phyloP scores from a whole-genome alignment of 306 rosid species.

The Biancaea sappan region DNA sequence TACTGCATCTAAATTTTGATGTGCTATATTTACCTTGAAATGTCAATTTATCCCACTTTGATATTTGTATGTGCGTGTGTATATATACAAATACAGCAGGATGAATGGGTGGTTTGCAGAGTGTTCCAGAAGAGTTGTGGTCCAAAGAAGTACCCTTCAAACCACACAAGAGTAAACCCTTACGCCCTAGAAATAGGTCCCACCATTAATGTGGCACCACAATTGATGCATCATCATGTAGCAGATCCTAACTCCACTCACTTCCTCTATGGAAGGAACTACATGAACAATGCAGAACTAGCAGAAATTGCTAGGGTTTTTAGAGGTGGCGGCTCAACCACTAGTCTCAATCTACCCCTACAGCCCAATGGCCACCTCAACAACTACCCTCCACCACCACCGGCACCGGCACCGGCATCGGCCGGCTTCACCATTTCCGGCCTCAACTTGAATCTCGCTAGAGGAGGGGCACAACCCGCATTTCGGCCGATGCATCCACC shows the following conservation, averaged over 20 bases:
- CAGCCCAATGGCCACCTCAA: slow-evolving; percentile 38
- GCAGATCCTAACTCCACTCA: slow-evolving; percentile 51
- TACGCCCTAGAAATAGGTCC: slow-evolving; percentile 61
- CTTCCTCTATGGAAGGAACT: slow-evolving; percentile 63
- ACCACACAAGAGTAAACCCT: slow-evolving; percentile 62
- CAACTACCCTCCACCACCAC: no score
- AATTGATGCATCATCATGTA: slow-evolving; percentile 59
- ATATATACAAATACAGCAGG: slow-evolving; percentile 44
- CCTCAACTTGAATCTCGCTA: slow-evolving; percentile 65
- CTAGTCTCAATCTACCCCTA: slow-evolving; percentile 42
- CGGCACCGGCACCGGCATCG: slow-evolving; percentile 40
- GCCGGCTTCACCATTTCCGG: slow-evolving; percentile 71
- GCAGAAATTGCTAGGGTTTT: slow-evolving; percentile 63
- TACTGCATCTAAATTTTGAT: no score
- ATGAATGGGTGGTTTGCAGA: slow-evolving; percentile 93
- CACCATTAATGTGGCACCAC: slow-evolving; percentile 44
- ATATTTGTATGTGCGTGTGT: neutral
- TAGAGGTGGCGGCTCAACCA: slow-evolving; percentile 51
- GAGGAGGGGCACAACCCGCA: slow-evolving; percentile 43
- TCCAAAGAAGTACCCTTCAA: slow-evolving; percentile 67
- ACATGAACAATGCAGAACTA: slow-evolving; percentile 53
- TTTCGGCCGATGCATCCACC: slow-evolving; percentile 46
- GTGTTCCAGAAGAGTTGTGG: slow-evolving; percentile 84
- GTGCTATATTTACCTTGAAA: no score
- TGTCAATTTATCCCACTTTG: no score